These are phyloP conservation scores for Oryza meyeriana DNA, from an alignment of 176 grass and related monocot species.

Conservation along the genomic window DNA sequence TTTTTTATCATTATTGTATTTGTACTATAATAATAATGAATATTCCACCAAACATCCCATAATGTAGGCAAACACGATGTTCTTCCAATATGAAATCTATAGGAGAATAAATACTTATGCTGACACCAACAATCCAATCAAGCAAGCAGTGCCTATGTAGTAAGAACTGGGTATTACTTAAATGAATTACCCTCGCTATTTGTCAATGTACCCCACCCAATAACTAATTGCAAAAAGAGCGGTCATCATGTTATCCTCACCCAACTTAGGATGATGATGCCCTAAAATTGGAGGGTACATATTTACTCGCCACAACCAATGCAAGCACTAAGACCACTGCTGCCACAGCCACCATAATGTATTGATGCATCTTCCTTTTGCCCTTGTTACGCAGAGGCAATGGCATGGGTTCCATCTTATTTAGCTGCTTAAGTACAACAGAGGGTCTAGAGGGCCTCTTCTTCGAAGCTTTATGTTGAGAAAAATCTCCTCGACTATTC, in stretches of 20 bases:
- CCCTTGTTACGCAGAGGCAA: constrained; percentile 61
- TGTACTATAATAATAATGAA: not conserved
- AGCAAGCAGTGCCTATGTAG: not conserved
- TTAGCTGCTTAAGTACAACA: constrained; percentile 52
- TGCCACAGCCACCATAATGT: constrained; percentile 46
- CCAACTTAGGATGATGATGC: not conserved
- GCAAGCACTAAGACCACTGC: constrained; percentile 44
- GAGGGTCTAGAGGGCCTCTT: constrained; percentile 30
- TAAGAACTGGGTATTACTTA: not conserved
- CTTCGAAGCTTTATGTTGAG: constrained; percentile 22
- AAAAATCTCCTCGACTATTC: constrained; percentile 24
- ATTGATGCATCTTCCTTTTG: constrained; percentile 58
- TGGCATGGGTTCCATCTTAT: constrained; percentile 60
- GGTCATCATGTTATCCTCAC: not conserved
- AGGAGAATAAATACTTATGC: not conserved
- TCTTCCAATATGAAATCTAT: not conserved
- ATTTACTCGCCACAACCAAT: constrained; percentile 59
- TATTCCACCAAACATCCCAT: not conserved
- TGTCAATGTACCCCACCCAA: not conserved
- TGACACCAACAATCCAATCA: not conserved
- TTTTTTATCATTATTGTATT: not conserved
- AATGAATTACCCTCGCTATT: not conserved
- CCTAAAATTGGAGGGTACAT: constrained; percentile 35
- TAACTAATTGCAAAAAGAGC: not conserved
- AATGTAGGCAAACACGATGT: not conserved